Evolutionary conservation across 1,284 basidiomycete species (phyloP), one percentile per base, ranked within the genome.

Genomic region (Puccinia coronata): DNA sequence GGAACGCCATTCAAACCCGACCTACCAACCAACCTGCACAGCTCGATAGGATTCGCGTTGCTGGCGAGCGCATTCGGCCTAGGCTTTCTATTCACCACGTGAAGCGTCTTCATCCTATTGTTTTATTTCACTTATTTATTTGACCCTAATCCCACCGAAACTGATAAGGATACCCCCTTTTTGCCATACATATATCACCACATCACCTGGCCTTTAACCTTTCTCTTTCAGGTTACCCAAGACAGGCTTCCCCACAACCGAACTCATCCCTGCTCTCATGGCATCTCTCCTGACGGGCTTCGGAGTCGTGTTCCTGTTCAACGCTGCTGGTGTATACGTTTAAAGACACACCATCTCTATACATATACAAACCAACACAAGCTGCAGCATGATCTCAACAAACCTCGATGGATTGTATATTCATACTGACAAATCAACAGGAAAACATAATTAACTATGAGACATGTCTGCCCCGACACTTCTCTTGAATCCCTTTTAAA

Each of bases 251-350:
- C 49, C 65, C 0, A 57, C 67, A 14, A 69, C 77, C 34, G 78
- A 80, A 43, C 23, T 80, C 3, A 61, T 80, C 43, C 59, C 67
- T 6, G 78, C 78, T 11, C 20, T 65, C 1, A 51, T 80, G 41
- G 55, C 78, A 14, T 80, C 78, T 8, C 25, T 80, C 14, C 51
- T 80, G n/a, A 80, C 78, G 9, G 78, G 78, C 20, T 80, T 80
- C 34, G 78, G 78, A 0, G 70, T 73, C 11, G 69, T 72, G 12
- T 80, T 80, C 70, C 31, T 80, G 25, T 80, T 80, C 57, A 72
- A 80, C 43, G 78, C 78, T 12, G 78, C 78, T 28, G 78, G 78
- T 3, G 78, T 80, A 49, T 73, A 80, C 59, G 69, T 80, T 14
- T 67, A n/a, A 41, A 16, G 4, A 9, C 9, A 9, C 49, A 51